phyloP scores from a whole-genome alignment of 2,329 filamentous ascomycete genomes.

The Colletotrichum musae region DNA sequence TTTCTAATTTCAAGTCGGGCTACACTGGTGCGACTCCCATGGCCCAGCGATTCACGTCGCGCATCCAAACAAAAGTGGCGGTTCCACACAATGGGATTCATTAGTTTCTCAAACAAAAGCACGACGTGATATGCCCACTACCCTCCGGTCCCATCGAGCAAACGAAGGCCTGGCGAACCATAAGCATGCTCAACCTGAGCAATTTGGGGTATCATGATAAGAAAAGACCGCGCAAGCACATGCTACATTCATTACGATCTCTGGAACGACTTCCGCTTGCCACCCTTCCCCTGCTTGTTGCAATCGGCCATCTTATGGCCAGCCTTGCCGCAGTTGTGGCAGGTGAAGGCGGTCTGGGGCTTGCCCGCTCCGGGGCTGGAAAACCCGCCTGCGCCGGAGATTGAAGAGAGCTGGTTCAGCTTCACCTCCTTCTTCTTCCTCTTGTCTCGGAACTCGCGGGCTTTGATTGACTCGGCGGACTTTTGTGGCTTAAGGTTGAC shows the following conservation, averaged over 20 bases:
- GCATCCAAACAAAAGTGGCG: no score
- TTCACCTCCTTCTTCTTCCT: constrained; percentile 77
- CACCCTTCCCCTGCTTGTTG: constrained; percentile 52
- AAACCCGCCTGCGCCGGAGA: constrained; percentile 62
- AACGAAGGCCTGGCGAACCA: not conserved
- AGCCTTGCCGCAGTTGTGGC: constrained; percentile 72
- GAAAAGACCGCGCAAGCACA: constrained; percentile 11
- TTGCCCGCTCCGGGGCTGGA: constrained; percentile 38
- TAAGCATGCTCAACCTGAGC: constrained; percentile 11
- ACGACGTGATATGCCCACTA: not conserved
- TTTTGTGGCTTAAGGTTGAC: constrained; percentile 47
- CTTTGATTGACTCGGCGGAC: constrained; percentile 59
- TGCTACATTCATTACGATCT: constrained; percentile 9
- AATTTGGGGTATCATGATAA: constrained; percentile 32
- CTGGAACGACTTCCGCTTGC: constrained; percentile 22
- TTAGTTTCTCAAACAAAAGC: not conserved
- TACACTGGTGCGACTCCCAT: no score
- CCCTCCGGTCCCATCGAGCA: not conserved
- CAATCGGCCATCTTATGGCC: constrained; percentile 74
- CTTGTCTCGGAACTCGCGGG: constrained; percentile 68
- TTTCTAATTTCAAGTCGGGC: no score
- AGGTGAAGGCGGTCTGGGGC: constrained; percentile 55
- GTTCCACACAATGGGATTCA: no score
- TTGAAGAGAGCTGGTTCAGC: constrained; percentile 73
- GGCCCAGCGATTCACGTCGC: no score